A percentile compares a stretch with the other conserved stretches of the same genome.
phyloP scores from a whole-genome alignment of 495 filamentous ascomycete species.

The Aspergillus ostianus region DNA sequence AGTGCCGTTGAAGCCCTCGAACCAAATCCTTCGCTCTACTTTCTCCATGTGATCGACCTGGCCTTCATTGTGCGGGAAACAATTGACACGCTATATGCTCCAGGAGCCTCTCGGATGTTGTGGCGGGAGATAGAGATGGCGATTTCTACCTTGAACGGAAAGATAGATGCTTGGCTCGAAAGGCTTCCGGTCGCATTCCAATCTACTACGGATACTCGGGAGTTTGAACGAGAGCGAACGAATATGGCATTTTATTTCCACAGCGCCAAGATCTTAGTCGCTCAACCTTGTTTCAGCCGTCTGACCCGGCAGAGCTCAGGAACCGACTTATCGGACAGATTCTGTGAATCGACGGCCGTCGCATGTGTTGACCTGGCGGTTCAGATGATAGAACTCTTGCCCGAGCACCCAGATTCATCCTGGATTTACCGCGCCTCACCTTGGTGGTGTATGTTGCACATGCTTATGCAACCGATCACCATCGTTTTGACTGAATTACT shows the following conservation, averaged over 20 bases:
- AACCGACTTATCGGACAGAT: constrained; percentile 28
- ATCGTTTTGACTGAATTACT: constrained; percentile 54
- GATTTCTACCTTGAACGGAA: constrained; percentile 45
- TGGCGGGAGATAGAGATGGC: constrained; percentile 52
- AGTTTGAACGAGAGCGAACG: constrained; percentile 25
- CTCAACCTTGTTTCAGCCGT: constrained; percentile 56
- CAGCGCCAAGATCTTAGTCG: constrained; percentile 53
- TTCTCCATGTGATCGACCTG: constrained; percentile 42
- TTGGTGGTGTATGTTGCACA: constrained; percentile 61
- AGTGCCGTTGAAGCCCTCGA: constrained; percentile 22
- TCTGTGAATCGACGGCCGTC: constrained; percentile 45
- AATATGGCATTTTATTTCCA: constrained; percentile 51
- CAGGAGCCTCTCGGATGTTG: constrained; percentile 44
- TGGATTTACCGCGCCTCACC: constrained; percentile 47
- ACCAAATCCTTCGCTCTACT: constrained; percentile 41
- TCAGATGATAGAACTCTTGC: constrained; percentile 49
- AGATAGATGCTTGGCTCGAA: constrained; percentile 48
- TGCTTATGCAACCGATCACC: constrained; percentile 54
- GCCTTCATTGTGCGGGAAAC: constrained; percentile 47
- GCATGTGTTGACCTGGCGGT: constrained; percentile 50
- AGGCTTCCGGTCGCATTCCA: constrained; percentile 46
- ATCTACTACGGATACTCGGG: constrained; percentile 27
- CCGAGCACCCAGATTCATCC: constrained; percentile 28
- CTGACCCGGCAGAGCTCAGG: constrained; percentile 34
- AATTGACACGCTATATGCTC: constrained; percentile 51